These are phyloP conservation scores for Solanum chacoense DNA, from an alignment of 305 asterid species.

Conservation along the genomic window DNA sequence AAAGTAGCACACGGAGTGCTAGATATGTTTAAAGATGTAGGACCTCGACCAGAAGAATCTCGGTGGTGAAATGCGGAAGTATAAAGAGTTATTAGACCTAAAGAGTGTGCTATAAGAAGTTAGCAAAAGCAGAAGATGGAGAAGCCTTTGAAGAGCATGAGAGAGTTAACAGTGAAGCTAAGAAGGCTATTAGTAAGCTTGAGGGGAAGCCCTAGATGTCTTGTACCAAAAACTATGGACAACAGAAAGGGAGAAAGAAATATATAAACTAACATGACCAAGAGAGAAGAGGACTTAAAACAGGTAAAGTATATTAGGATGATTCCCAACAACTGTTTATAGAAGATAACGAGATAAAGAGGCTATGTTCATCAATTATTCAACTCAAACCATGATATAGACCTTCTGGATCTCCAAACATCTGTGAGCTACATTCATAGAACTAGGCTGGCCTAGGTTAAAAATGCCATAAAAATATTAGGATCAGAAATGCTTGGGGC, in stretches of 20 bases:
- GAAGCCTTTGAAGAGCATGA: background rate
- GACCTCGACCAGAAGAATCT: background rate
- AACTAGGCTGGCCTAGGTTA: too few relatives aligned
- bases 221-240: background rate
- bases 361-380: too few relatives aligned
- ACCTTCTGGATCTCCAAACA: too few relatives aligned
- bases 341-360: too few relatives aligned
- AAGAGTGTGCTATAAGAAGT: background rate
- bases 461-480: too few relatives aligned
- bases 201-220: background rate
- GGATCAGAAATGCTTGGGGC: too few relatives aligned
- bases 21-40: background rate
- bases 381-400: too few relatives aligned
- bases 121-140: background rate
- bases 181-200: background rate
- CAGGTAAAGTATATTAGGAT: too few relatives aligned
- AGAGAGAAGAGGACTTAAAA: too few relatives aligned
- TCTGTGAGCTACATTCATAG: too few relatives aligned
- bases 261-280: too few relatives aligned
- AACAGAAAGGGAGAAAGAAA: background rate
- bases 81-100: background rate
- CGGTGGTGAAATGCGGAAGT: background rate
- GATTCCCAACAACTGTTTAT: too few relatives aligned
- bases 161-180: background rate
- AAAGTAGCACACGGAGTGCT: background rate